Evolutionary conservation across 2,329 filamentous ascomycete species (phyloP).

Genomic region (Cladosporium sphaerospermum): DNA sequence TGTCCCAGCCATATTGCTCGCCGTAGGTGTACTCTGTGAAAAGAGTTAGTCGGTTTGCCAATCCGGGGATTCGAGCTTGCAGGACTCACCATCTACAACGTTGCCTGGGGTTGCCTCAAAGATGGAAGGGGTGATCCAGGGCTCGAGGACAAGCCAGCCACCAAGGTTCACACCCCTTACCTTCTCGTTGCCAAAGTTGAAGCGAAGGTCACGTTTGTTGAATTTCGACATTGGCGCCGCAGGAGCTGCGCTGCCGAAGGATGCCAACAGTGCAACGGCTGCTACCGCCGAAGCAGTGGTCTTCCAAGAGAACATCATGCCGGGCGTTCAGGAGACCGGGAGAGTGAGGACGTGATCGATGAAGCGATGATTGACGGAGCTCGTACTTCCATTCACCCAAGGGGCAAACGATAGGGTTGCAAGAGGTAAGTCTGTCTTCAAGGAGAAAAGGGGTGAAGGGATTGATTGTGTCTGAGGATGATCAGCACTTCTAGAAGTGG

Average conservation of each 20-base stretch:
- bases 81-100: slow-evolving; percentile 39
- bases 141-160: slow-evolving; percentile 59
- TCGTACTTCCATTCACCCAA: slow-evolving; percentile 2
- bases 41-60: not conserved
- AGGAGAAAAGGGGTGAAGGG: not conserved
- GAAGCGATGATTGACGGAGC: not conserved
- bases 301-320: slow-evolving; percentile 18
- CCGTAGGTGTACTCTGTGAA: slow-evolving; percentile 26
- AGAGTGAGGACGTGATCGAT: not conserved
- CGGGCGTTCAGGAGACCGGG: slow-evolving; percentile 1
- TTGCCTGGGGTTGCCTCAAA: slow-evolving; percentile 40
- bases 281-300: slow-evolving; percentile 15
- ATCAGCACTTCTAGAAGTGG: not conserved
- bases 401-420: not conserved
- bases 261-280: slow-evolving; percentile 21
- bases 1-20: slow-evolving; percentile 9
- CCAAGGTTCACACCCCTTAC: slow-evolving; percentile 58
- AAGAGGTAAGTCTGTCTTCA: not conserved
- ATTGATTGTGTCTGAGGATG: slow-evolving; percentile 1
- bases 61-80: not conserved
- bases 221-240: slow-evolving; percentile 16
- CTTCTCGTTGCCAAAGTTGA: slow-evolving; percentile 50
- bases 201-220: slow-evolving; percentile 14
- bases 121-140: slow-evolving; percentile 58
- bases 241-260: slow-evolving; percentile 19